Base-by-base conservation (phyloP, 108 stramenopile species). In the Nitzschia sp. region DNA sequence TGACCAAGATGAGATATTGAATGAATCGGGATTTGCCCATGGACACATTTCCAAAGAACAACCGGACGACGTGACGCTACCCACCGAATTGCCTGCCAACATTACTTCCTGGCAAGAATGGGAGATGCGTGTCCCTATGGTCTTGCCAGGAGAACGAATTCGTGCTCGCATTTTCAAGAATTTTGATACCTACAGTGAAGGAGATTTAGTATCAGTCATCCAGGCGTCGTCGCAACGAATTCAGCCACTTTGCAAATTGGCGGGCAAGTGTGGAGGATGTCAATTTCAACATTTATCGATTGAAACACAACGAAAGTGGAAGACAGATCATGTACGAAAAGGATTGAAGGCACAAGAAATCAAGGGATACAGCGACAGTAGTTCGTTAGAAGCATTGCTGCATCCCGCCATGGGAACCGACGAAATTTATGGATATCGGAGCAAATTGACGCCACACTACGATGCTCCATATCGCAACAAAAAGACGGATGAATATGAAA, bases 381-480 rank as follows among this genome's bases (percentile, higher is more conserved):
- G 30, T 5, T 17, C 15, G 13, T 65, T 13, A 8, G 26, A 29
- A 11, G 66, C 64, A 13, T 28, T 68, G n/a, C 78, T 85, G 19
- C 34, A 77, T 17, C 86, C 83, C 3, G 85, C 89, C 2, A 32
- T 94, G 8, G 97, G 97, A 2, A 96, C 95, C n/a, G 95, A 89
- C 27, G 82, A 97, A 51, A 80, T 87, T 6, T 96, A 82, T 66
- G 80, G 80, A 30, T 99, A 99, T 72, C 90, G 98, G 6, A 85
- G 81, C 53, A 99, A 99, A 76, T 77, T 99, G 25, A 99, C 98
- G 26, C 98, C 98, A 1, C 98, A 99, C 67, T 97, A 96, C 70
- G 89, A 97, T 35, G 78, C 83, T 2, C 98, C 97, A 17, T 31
- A 59, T n/a, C 82, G 80, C 26, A 82, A 84, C 59, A 49, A 70